These are phyloP conservation scores for Dictyostelium firmibasis DNA, from an alignment of 78 protist species.

Conservation along the genomic window DNA sequence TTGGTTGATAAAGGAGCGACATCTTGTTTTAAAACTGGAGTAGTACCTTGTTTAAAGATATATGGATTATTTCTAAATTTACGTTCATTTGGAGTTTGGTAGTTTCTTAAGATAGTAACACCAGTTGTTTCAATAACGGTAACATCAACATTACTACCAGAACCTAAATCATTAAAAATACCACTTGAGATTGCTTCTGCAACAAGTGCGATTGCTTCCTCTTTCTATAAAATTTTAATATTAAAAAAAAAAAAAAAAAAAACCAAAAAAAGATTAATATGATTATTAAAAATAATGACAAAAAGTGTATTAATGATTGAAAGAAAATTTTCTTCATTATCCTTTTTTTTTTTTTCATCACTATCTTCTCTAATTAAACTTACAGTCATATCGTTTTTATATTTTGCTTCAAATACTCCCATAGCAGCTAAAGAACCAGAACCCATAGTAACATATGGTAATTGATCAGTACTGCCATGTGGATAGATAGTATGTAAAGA, in stretches of 20 bases:
- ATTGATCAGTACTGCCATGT: slow-evolving; percentile 95
- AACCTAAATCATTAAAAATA: slow-evolving; percentile 98
- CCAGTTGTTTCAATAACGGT: slow-evolving; percentile 89
- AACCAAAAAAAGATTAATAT: background rate
- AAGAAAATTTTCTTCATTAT: too few relatives aligned
- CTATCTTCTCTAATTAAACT: too few relatives aligned
- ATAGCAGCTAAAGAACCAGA: slow-evolving; percentile 99
- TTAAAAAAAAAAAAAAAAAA: background rate
- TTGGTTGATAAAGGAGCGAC: slow-evolving; percentile 12
- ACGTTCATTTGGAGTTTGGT: slow-evolving; percentile 77
- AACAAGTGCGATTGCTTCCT: slow-evolving; percentile 94
- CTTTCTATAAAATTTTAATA: slow-evolving; percentile 27
- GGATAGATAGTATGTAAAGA: slow-evolving; percentile 93
- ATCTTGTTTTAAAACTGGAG: slow-evolving; percentile 41
- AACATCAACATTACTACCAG: slow-evolving; percentile 97
- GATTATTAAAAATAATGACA: too few relatives aligned
- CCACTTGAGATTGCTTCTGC: slow-evolving; percentile 97
- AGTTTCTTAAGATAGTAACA: slow-evolving; percentile 61
- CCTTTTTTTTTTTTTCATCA: too few relatives aligned
- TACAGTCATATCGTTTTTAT: slow-evolving; percentile 85
- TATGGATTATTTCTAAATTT: slow-evolving; percentile 60
- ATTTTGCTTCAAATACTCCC: slow-evolving; percentile 96
- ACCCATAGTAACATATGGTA: slow-evolving; percentile 99
- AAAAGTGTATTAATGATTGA: too few relatives aligned
- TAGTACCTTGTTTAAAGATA: slow-evolving; percentile 51